phyloP scores from a whole-genome alignment of 202 grass and related monocot genomes.

The Saccharum hybrid region DNA sequence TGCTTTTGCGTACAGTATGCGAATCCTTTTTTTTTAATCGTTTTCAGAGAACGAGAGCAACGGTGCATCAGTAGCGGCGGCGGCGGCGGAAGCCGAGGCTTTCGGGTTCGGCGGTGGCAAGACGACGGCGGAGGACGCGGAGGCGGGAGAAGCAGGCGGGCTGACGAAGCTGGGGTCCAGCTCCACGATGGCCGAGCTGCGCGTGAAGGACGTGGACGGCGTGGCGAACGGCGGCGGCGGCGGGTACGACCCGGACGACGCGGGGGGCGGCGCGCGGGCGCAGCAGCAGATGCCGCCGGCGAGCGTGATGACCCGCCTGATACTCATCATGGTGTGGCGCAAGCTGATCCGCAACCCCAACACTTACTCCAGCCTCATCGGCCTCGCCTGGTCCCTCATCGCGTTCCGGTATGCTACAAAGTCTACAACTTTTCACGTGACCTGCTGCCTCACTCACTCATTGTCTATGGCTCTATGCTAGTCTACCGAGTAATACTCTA shows the following conservation, averaged over 20 bases:
- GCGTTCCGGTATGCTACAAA: constrained; percentile 75
- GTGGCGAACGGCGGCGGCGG: neutral
- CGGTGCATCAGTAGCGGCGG: neutral
- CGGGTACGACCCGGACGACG: neutral
- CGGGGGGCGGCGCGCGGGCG: neutral
- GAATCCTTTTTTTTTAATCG: neutral
- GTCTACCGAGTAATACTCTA: no score
- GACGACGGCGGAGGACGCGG: constrained; percentile 45
- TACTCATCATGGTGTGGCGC: constrained; percentile 99
- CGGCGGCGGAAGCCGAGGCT: constrained; percentile 35
- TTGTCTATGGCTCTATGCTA: neutral
- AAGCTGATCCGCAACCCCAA: constrained; percentile 97
- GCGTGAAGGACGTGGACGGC: constrained; percentile 26
- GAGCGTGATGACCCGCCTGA: constrained; percentile 92
- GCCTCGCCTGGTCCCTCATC: constrained; percentile 88
- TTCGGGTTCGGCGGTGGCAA: constrained; percentile 53
- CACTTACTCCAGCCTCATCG: constrained; percentile 95
- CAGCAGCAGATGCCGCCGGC: constrained; percentile 79
- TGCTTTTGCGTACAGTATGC: no score
- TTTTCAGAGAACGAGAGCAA: constrained; percentile 45
- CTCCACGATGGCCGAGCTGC: constrained; percentile 61
- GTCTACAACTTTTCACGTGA: constrained; percentile 31
- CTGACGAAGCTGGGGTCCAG: constrained; percentile 60
- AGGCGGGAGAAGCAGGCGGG: constrained; percentile 30
- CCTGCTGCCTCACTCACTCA: constrained; percentile 2